phyloP scores from a whole-genome alignment of 2,329 filamentous ascomycete species.

The Ophiostoma pallidulum region DNA sequence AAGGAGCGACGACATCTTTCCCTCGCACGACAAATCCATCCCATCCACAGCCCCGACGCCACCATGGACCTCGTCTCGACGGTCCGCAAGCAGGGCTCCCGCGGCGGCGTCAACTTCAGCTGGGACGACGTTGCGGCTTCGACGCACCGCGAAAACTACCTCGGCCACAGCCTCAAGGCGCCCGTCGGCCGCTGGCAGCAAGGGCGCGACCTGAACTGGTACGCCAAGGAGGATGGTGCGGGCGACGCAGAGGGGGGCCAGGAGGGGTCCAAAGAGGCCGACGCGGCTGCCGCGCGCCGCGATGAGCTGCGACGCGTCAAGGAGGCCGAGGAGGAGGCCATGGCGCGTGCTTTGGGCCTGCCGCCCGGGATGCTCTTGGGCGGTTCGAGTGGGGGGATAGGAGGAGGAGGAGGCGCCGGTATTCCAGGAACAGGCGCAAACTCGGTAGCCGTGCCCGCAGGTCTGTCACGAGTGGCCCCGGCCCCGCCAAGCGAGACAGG shows the following conservation, averaged over 20 bases:
- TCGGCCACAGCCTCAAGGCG: constrained; percentile 86
- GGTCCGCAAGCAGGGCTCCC: constrained; percentile 81
- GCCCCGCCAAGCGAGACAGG: neutral
- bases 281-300: constrained; percentile 51
- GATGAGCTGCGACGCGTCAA: constrained; percentile 77
- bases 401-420: constrained; percentile 48
- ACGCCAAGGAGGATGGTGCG: constrained; percentile 43
- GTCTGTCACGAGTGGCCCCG: neutral
- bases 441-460: constrained; percentile 36
- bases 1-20: too few species aligned
- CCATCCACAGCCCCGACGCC: too few species aligned
- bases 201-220: constrained; percentile 57
- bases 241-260: constrained; percentile 33
- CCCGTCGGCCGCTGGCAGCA: constrained; percentile 90
- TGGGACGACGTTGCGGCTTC: constrained; percentile 92
- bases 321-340: constrained; percentile 85
- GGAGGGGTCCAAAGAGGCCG: constrained; percentile 50
- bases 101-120: constrained; percentile 90
- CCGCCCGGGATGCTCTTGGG: constrained; percentile 32
- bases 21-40: too few species aligned
- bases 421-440: constrained; percentile 58
- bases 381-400: neutral
- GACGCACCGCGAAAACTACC: constrained; percentile 76
- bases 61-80: constrained; percentile 94
- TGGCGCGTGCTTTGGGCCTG: constrained; percentile 72